Conservation (phyloP, 495 filamentous ascomycete species). For the Tuber borchii region DNA sequence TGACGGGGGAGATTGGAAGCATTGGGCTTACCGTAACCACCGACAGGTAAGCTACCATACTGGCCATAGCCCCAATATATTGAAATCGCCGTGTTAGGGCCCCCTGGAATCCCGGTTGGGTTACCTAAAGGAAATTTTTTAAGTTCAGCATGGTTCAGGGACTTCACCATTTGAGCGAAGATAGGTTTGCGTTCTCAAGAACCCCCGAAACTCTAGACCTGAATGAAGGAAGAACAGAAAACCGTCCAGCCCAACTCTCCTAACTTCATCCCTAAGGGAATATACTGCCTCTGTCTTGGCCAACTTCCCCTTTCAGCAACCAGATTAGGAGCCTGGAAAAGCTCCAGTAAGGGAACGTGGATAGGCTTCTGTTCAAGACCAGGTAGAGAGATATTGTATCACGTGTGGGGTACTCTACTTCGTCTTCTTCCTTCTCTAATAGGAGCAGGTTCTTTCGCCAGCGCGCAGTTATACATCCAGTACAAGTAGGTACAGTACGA, state of each 20-base stretch:
- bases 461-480: neutral
- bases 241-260: neutral
- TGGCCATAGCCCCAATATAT: too few species aligned
- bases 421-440: neutral
- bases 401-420: neutral
- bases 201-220: neutral
- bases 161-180: neutral
- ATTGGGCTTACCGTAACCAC: neutral
- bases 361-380: neutral
- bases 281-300: neutral
- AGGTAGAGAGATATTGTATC: neutral
- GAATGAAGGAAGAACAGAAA: neutral
- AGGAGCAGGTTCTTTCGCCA: neutral
- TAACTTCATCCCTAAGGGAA: neutral
- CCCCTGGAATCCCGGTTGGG: too few species aligned
- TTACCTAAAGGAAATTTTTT: too few species aligned
- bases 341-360: neutral
- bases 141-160: neutral
- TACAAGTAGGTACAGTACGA: neutral
- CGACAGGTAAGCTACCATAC: too few species aligned
- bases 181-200: neutral
- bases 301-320: neutral
- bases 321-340: neutral
- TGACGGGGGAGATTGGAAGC: neutral
- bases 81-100: too few species aligned